Conservation (phyloP, 2,329 filamentous ascomycete species). For the Epichloe sylvatica region DNA sequence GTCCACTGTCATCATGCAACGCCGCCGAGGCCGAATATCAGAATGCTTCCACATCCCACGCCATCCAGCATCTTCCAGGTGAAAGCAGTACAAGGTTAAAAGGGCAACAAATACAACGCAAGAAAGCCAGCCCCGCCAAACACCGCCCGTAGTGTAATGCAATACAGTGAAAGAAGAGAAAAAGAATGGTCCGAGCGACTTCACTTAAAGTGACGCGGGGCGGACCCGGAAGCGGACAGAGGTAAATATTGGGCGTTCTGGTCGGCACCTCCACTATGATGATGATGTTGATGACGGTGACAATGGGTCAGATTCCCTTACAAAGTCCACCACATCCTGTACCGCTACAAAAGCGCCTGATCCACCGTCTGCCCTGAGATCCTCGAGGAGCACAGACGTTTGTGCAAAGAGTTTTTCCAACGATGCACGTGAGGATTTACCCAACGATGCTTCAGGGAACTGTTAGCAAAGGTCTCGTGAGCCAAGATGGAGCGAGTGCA, state of each 20-base stretch:
- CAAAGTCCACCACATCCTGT: conserved; percentile 33
- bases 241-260: background rate
- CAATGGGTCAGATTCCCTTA: conserved; percentile 17
- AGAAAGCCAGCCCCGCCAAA: conserved; percentile 4
- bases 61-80: background rate
- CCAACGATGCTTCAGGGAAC: conserved; percentile 55
- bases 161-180: background rate
- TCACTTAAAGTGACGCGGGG: background rate
- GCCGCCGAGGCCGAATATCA: background rate
- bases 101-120: background rate
- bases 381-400: conserved; percentile 72
- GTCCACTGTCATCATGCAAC: background rate
- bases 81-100: background rate
- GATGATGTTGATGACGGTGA: background rate
- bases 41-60: background rate
- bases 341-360: conserved; percentile 67
- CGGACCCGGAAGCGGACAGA: background rate
- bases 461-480: background rate
- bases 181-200: background rate
- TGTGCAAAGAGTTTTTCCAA: conserved; percentile 78
- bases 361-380: conserved; percentile 65
- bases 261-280: background rate
- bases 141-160: conserved; percentile 1
- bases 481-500: background rate
- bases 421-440: conserved; percentile 76